Conservation (phyloP, 2,329 filamentous ascomycete genomes). For the Leptographium galeiforme region DNA sequence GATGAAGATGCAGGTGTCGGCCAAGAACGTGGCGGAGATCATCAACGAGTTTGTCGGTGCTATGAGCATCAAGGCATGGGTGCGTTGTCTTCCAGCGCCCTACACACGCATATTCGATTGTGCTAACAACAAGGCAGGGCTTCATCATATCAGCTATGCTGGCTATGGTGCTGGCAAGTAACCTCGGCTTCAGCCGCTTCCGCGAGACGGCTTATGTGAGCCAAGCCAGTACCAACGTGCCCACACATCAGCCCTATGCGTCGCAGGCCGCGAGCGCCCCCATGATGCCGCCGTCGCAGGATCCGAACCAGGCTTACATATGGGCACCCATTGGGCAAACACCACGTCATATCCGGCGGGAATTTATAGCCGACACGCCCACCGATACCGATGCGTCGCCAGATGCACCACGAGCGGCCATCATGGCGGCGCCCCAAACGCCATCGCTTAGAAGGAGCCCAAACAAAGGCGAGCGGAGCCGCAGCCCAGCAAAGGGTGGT, state of each 20-base stretch:
- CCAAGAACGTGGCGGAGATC: slow-evolving; percentile 80
- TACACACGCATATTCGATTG: neutral
- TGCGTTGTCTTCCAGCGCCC: slow-evolving; percentile 19
- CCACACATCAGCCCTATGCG: slow-evolving; percentile 13
- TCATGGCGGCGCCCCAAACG: slow-evolving; percentile 31
- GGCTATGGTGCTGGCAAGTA: slow-evolving; percentile 35
- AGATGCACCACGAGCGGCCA: slow-evolving; percentile 21
- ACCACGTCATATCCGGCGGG: slow-evolving; percentile 29
- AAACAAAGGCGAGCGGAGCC: slow-evolving; percentile 33
- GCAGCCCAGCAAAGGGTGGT: slow-evolving; percentile 32
- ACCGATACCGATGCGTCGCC: slow-evolving; percentile 41
- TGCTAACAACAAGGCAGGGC: slow-evolving; percentile 22
- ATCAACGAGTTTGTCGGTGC: slow-evolving; percentile 88
- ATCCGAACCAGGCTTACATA: slow-evolving; percentile 30
- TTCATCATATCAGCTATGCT: slow-evolving; percentile 38
- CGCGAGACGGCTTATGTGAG: slow-evolving; percentile 16
- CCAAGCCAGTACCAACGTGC: slow-evolving; percentile 4
- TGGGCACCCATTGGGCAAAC: slow-evolving; percentile 36
- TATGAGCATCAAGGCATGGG: slow-evolving; percentile 68
- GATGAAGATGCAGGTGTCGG: slow-evolving; percentile 67
- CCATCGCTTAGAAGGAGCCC: slow-evolving; percentile 34
- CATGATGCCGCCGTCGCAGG: slow-evolving; percentile 15
- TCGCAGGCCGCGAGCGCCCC: slow-evolving; percentile 14
- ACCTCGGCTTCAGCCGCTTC: slow-evolving; percentile 28
- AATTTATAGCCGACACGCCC: slow-evolving; percentile 26